Base-by-base conservation (phyloP, 176 grass and related monocot genomes). In the Musa acuminata region DNA sequence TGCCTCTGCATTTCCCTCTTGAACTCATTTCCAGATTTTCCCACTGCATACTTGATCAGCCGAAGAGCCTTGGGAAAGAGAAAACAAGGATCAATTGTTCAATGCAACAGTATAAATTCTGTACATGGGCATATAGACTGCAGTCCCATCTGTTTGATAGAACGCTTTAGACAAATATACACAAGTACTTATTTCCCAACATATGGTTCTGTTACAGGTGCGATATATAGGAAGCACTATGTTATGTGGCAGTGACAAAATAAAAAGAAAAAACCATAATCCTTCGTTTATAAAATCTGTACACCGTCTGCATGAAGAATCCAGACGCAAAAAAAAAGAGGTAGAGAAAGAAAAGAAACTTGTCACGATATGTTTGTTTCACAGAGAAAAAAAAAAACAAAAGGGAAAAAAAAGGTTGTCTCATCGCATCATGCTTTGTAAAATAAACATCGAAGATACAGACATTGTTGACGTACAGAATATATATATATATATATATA, bases 1-100 rank as follows among this genome's bases (percentile, higher is more conserved):
- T 96, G 89, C 1, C 89, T 81, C 76, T 96, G 93, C 89, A 96
- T 96, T 81, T 96, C 93, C 65, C 89, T 77, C 73, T 86, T 90
- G 77, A 96, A 96, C 78, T 96, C 93, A 13, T 82, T 90, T 43
- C 93, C 93, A 49, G 89, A 90, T 76, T 96, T 96, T 76, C 89
- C 87, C 53, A 96, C 93, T 9, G 89, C 78, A 54, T 96, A 96
- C 81, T 90, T 96, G 79, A 96, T 90, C 19, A 96, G 60, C 83
- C 93, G 78, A 69, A 96, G 85, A 67, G 87, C 83, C 92, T 96
- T 43, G 35, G 35, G 35, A 43, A 43, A 43, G 35, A 43, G 35
- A 43, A 43, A 43, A 43, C 35, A 43, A 43, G 35, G 35, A 43
- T 43, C 35, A 43, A 43, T 43, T 43, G 17, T 62, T 62, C 57